These are phyloP conservation scores for Phytophthora hybrid DNA, from an alignment of 352 stramenopile species.

Conservation along the genomic window DNA sequence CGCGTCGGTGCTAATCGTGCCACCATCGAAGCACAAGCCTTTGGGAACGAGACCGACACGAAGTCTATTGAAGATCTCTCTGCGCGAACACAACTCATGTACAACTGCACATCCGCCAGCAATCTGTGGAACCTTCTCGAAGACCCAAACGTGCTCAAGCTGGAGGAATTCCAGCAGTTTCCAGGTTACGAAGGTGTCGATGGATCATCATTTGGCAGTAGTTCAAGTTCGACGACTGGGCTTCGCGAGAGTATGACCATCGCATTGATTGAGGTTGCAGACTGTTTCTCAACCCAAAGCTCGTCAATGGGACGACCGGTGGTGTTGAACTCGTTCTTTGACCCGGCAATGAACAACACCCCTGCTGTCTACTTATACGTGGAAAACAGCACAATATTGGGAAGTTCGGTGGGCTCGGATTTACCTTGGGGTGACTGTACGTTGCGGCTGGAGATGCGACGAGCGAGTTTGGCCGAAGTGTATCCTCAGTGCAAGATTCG, in stretches of 20 bases:
- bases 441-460: too few relatives aligned
- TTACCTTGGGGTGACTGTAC: too few relatives aligned
- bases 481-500: too few relatives aligned
- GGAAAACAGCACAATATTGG: background rate
- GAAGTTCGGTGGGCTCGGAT: too few relatives aligned
- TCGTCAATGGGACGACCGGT: background rate
- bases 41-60: background rate
- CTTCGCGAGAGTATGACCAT: background rate
- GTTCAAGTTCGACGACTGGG: background rate
- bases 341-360: background rate
- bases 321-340: background rate
- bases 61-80: background rate
- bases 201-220: background rate
- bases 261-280: background rate
- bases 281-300: background rate
- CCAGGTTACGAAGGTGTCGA: background rate
- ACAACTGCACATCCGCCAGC: background rate
- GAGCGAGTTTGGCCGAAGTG: too few relatives aligned
- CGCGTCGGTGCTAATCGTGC: background rate
- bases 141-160: background rate
- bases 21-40: background rate
- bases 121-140: background rate
- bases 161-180: background rate
- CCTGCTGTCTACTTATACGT: background rate
- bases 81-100: background rate